Evolutionary conservation across 257 asterid species (phyloP), one percentile per base, ranked within the genome.

Genomic region (Ilex asprella): DNA sequence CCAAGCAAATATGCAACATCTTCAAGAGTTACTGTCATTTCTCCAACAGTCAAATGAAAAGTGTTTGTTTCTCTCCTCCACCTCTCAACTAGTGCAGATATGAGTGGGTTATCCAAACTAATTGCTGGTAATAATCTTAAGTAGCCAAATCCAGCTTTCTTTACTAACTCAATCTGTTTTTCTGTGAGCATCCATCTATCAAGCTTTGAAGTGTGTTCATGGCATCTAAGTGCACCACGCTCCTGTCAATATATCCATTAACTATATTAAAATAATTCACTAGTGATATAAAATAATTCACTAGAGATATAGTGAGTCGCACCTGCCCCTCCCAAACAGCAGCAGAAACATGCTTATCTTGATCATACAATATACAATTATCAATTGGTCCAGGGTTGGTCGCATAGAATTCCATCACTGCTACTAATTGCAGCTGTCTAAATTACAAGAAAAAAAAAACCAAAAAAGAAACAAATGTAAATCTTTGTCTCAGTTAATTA

Each of bases 251-350:
- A 67, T 67, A 3, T 15, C 30, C 53, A 62, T 60, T 9, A 57
- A 39, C 16, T 32, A 16, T 47, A 11, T 12, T 12, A 11, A 12
- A 49, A n/a, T 15, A 12, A 6, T 15, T 49, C 0, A 49, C 10
- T 49, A n/a, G 14, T 12, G 3, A 49, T 4, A 12, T 49, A 49
- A 49, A 49, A 49, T 7, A 49, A 12, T 7, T 7, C 3, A 49
- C 3, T 3, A 3, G 5, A 6, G 54, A 6, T 3, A 49, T 11
- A 49, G 10, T 12, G 54, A 15, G 16, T 53, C 11, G 57, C 74
- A 93, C 97, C 99, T 89, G 95, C 58, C 96, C 97, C 74, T 84
- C 96, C 97, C 97, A 93, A 76, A 89, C 80, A 27, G 97, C 90
- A 43, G 96, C 74, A 21, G 99, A 89, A 50, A 89, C 95, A 65